A percentile compares a stretch with the other conserved stretches of the same genome.
Evolutionary conservation across 257 asterid species (phyloP).

Genomic region (Ajuga chamaepitys): DNA sequence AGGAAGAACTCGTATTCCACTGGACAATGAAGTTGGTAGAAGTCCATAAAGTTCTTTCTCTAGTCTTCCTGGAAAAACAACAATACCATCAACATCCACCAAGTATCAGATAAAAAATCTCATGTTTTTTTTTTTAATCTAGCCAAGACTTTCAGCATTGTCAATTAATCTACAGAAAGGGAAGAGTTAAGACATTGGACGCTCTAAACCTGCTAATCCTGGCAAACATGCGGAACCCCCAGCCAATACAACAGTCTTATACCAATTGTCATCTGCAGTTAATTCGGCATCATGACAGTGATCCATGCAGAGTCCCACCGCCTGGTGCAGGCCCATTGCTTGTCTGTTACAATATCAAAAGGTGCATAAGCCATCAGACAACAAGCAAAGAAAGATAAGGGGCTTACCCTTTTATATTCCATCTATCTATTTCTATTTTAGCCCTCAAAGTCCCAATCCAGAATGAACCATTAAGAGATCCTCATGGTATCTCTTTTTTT

Average conservation of each 20-base stretch:
- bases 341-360: slow-evolving; percentile 46
- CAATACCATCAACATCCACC: slow-evolving; percentile 14
- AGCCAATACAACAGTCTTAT: slow-evolving; percentile 70
- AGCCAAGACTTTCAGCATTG: background rate
- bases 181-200: slow-evolving; percentile 1
- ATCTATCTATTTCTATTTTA: background rate
- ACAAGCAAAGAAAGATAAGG: background rate
- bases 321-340: slow-evolving; percentile 78
- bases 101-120: background rate
- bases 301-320: slow-evolving; percentile 88
- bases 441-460: slow-evolving; percentile 3
- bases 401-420: slow-evolving; percentile 3
- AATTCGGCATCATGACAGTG: slow-evolving; percentile 86
- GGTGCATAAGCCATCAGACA: slow-evolving; percentile 1
- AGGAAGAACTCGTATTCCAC: slow-evolving; percentile 72
- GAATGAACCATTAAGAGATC: background rate
- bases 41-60: slow-evolving; percentile 61
- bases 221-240: slow-evolving; percentile 97
- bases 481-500: slow-evolving; percentile 1
- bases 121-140: background rate
- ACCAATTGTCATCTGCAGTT: slow-evolving; percentile 67
- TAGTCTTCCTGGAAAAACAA: slow-evolving; percentile 62
- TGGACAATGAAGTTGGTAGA: slow-evolving; percentile 40
- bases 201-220: slow-evolving; percentile 77
- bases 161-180: background rate